Percentiles rank a stretch among this genome's conserved stretches.
These are phyloP conservation scores for Nitzschia putrida DNA, from an alignment of 108 stramenopile species.

Conservation along the genomic window DNA sequence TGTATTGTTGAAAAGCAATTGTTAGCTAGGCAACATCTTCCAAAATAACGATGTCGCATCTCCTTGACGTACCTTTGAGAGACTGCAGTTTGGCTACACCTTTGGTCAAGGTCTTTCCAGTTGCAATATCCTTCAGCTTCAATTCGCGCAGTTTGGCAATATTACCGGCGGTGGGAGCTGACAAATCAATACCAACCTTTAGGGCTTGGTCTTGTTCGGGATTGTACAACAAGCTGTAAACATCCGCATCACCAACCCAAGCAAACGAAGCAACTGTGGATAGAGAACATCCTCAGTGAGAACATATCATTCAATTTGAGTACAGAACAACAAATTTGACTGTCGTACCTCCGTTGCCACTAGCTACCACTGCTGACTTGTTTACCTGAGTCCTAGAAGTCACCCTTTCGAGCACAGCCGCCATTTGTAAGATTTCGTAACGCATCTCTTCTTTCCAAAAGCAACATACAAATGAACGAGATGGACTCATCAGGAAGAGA, in stretches of 20 bases:
- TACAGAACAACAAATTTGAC: too few species aligned
- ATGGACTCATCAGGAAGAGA: conserved; percentile 65
- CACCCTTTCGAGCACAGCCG: conserved; percentile 50
- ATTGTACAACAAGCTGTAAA: conserved; percentile 60
- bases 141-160: conserved; percentile 27
- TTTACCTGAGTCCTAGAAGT: conserved; percentile 27
- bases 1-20: background rate
- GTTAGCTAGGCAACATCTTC: too few species aligned
- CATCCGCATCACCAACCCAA: conserved; percentile 82
- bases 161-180: conserved; percentile 22
- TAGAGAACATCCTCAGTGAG: too few species aligned
- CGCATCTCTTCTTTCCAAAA: conserved; percentile 66
- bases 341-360: conserved; percentile 44
- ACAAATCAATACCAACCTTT: conserved; percentile 39
- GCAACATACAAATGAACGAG: conserved; percentile 65
- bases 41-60: too few species aligned
- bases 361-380: conserved; percentile 61
- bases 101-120: conserved; percentile 20
- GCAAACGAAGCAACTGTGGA: conserved; percentile 62
- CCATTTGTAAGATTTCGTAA: conserved; percentile 77
- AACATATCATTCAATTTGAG: too few species aligned
- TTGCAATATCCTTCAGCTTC: conserved; percentile 38
- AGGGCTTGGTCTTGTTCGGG: conserved; percentile 43
- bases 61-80: conserved; percentile 19
- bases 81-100: conserved; percentile 25